Percentiles rank a stretch among this genome's conserved stretches.
Conservation (phyloP, 164 flowering plant species). For the Vitis amurensis region DNA sequence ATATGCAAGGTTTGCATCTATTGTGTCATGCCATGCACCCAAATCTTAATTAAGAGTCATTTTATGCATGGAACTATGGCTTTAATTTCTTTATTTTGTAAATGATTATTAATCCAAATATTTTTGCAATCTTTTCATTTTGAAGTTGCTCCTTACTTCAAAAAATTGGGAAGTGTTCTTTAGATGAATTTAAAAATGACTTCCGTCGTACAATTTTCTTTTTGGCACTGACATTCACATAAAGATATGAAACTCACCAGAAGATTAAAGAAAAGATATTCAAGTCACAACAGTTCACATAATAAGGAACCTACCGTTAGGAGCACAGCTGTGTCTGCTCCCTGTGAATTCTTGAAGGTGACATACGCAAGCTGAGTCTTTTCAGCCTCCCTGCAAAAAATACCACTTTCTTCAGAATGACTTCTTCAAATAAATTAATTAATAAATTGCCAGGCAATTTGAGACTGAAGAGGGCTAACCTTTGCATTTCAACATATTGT, state of each 20-base stretch:
- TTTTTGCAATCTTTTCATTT: not conserved
- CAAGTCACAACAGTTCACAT: not conserved
- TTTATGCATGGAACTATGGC: not conserved
- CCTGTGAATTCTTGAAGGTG: slow-evolving; percentile 77
- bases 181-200: no score
- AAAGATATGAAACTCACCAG: no score
- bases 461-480: slow-evolving; percentile 30
- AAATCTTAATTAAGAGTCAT: no score
- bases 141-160: no score
- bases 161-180: no score
- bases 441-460: not conserved
- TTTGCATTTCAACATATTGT: slow-evolving; percentile 60
- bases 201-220: no score
- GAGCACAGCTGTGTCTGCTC: slow-evolving; percentile 76
- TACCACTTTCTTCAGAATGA: slow-evolving; percentile 6
- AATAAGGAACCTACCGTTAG: slow-evolving; percentile 42
- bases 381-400: slow-evolving; percentile 51
- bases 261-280: not conserved
- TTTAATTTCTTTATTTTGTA: not conserved
- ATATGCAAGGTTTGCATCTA: no score
- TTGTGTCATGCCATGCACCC: no score
- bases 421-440: not conserved
- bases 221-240: no score
- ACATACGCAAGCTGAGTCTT: slow-evolving; percentile 62
- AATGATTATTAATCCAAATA: not conserved